phyloP scores from a whole-genome alignment of 768 basidiomycete genomes.

The Chlorophyllum brunneum region DNA sequence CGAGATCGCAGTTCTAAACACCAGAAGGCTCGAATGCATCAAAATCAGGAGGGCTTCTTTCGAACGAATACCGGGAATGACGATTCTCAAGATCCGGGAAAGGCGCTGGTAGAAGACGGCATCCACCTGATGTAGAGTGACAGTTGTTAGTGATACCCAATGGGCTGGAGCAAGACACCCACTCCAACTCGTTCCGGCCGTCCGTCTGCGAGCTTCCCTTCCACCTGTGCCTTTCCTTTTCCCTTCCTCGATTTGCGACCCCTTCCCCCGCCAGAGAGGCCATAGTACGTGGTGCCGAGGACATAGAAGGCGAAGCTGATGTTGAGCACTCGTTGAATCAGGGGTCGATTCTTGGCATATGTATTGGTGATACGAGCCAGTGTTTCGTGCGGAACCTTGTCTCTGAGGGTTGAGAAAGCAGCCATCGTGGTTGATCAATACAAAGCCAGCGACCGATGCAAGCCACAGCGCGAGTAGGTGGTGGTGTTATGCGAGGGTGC shows the following conservation, averaged over 20 bases:
- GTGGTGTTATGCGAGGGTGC: background rate
- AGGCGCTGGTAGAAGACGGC: slow-evolving; percentile 86
- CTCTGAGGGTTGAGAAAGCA: slow-evolving; percentile 30
- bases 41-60: slow-evolving; percentile 85
- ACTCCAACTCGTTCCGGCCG: slow-evolving; percentile 66
- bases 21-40: slow-evolving; percentile 85
- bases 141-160: background rate
- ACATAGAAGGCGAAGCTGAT: slow-evolving; percentile 68
- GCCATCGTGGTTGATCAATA: slow-evolving; percentile 21
- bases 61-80: slow-evolving; percentile 80
- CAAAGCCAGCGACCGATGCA: background rate
- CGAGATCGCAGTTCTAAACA: slow-evolving; percentile 88
- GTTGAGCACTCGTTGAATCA: slow-evolving; percentile 70
- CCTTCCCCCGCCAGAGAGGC: slow-evolving; percentile 41
- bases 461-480: background rate
- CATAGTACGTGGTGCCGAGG: slow-evolving; percentile 56
- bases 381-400: slow-evolving; percentile 29
- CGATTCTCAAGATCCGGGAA: slow-evolving; percentile 72
- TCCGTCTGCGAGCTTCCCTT: slow-evolving; percentile 13
- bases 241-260: slow-evolving; percentile 30
- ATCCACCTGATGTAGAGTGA: slow-evolving; percentile 59
- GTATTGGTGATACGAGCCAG: slow-evolving; percentile 39
- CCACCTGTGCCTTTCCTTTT: slow-evolving; percentile 27
- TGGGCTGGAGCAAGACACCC: slow-evolving; percentile 46
- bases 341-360: slow-evolving; percentile 66